Evolutionary conservation across 768 basidiomycete species (phyloP), one percentile per base, ranked within the genome.

Genomic region (Termitomyces sp.): DNA sequence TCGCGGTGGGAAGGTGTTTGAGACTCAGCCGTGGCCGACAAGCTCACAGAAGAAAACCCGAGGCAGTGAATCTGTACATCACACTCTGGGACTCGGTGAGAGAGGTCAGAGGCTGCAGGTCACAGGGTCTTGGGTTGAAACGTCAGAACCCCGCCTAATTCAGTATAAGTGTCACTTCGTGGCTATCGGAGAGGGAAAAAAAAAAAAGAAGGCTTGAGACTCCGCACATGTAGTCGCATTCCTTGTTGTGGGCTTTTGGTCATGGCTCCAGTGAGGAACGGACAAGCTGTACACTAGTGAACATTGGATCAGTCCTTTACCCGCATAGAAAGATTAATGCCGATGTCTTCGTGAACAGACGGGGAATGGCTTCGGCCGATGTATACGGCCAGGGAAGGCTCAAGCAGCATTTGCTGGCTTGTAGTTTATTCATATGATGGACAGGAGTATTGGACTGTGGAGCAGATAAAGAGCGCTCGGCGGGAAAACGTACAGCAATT

Each of bases 61-160:
- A 63, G 61, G 59, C 56, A 58, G 54, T 54, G 55, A 47, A 50
- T 60, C 17, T 37, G 44, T 45, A 34, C 49, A 57, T 37, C 55
- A 57, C 35, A 53, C 43, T 41, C 5, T 5, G 12, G 16, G 12
- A 11, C 35, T 37, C 34, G 5, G 34, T 34, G 34, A 34, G 46
- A 42, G 27, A 37, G 48, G n/a, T n/a, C n/a, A 48, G 34, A 41
- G n/a, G 51, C 9, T 37, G 28, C 25, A 39, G 50, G 57, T 63
- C 61, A 63, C 57, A 60, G 56, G 61, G 59, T 27, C 57, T 17
- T 27, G 50, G 25, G 17, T 47, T 63, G 61, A 63, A 63, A 63
- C 61, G 28, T 52, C 17, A 42, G 59, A 60, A 60, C 54, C 54
- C 28, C 19, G 12, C 49, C 37, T 11, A 52, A 52, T 53, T 30